Evolutionary conservation across 306 rosid species (phyloP).

Genomic region (Pyrus bretschneideri): DNA sequence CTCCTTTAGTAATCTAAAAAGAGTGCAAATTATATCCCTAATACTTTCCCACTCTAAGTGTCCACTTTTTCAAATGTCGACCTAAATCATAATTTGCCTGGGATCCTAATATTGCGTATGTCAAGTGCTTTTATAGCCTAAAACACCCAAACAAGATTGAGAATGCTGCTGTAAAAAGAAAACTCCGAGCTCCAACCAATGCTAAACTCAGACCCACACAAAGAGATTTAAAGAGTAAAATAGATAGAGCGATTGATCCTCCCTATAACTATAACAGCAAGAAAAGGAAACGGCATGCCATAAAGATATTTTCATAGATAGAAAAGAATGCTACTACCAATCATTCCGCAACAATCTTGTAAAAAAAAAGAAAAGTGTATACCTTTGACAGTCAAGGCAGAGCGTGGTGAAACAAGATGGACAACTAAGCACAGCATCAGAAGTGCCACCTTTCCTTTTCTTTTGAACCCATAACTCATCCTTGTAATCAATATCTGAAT

Average conservation of each 20-base stretch:
- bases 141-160: not conserved
- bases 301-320: not conserved
- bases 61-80: not conserved
- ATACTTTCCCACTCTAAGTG: not conserved
- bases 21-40: not conserved
- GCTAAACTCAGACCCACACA: not conserved
- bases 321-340: not conserved
- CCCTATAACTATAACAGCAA: not conserved
- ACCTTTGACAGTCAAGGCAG: conserved; percentile 81
- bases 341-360: not conserved
- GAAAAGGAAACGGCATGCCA: not conserved
- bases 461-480: conserved; percentile 72
- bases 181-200: not conserved
- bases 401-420: conserved; percentile 81
- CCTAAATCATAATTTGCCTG: not conserved
- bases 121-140: not conserved
- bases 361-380: not conserved
- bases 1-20: not conserved
- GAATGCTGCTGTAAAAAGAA: no score
- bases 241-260: not conserved
- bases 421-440: conserved; percentile 85
- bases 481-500: conserved; percentile 51
- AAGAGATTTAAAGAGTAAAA: not conserved
- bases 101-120: not conserved
- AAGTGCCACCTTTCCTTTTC: conserved; percentile 38